These are phyloP conservation scores for Sphagnum tenellum DNA, from an alignment of 225 moss, liverwort and hornwort species.

Conservation along the genomic window DNA sequence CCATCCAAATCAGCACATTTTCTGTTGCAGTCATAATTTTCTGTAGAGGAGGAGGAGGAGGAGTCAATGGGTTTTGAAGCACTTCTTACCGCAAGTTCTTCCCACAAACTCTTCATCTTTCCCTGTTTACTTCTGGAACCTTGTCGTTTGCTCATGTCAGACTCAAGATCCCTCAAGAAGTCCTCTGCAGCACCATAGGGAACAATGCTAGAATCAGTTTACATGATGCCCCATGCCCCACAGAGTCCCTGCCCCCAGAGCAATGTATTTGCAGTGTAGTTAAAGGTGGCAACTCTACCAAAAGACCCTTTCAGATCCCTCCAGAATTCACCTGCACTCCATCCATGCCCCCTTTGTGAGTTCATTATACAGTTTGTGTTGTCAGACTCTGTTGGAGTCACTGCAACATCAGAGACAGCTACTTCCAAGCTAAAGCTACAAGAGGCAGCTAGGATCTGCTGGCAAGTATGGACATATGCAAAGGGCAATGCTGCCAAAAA, in stretches of 20 bases:
- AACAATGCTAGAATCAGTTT: conserved; percentile 24
- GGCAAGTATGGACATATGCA: no score
- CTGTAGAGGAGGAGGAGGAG: no score
- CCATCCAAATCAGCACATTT: conserved; percentile 1
- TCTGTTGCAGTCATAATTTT: no score
- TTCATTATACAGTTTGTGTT: background rate
- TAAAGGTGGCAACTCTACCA: conserved; percentile 70
- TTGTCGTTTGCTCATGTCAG: conserved; percentile 46
- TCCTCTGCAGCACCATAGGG: conserved; percentile 51
- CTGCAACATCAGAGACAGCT: no score
- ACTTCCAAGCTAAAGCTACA: no score
- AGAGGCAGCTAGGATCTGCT: no score
- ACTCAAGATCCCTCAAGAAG: conserved; percentile 82
- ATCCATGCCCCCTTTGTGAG: conserved; percentile 24
- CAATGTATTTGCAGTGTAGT: conserved; percentile 14
- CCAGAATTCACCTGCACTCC: conserved; percentile 95
- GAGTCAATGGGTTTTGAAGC: background rate
- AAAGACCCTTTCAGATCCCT: conserved; percentile 81
- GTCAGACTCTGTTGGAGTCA: no score
- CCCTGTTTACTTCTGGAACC: conserved; percentile 23
- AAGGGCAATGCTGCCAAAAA: no score
- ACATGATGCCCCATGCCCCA: conserved; percentile 7
- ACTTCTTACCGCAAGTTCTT: conserved; percentile 78
- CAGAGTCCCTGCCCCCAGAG: conserved; percentile 7
- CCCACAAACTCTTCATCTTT: conserved; percentile 90